A percentile compares a stretch with the other conserved stretches of the same genome.
Evolutionary conservation across 208 protist species (phyloP).

Genomic region (Porcisia hertigi): DNA sequence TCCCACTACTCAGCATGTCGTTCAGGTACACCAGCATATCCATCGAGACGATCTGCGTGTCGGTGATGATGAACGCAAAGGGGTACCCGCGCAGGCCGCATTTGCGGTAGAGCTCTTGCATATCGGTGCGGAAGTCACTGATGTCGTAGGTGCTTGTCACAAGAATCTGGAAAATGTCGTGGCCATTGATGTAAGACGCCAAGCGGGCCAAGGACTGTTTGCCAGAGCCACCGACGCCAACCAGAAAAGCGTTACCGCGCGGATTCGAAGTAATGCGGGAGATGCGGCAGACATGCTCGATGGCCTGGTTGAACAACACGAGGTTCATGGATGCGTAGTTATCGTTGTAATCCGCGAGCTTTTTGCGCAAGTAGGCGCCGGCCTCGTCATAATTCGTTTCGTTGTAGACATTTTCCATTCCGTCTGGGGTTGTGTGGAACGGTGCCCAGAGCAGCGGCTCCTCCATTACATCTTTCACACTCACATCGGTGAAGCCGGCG

Average conservation of each 20-base stretch:
- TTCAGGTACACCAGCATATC: slow-evolving; percentile 98
- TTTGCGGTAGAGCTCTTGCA: slow-evolving; percentile 96
- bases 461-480: slow-evolving; percentile 78
- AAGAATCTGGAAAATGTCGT: slow-evolving; percentile 98
- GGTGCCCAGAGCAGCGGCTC: slow-evolving; percentile 95
- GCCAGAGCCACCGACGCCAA: slow-evolving; percentile 94
- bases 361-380: slow-evolving; percentile 83
- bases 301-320: slow-evolving; percentile 97
- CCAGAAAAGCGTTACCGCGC: slow-evolving; percentile 95
- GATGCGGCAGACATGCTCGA: slow-evolving; percentile 97
- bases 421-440: slow-evolving; percentile 86
- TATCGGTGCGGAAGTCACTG: slow-evolving; percentile 95
- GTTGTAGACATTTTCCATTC: slow-evolving; percentile 92
- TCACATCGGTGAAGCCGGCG: slow-evolving; percentile 86
- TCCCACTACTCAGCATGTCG: slow-evolving; percentile 97
- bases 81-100: slow-evolving; percentile 94
- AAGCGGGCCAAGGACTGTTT: slow-evolving; percentile 95
- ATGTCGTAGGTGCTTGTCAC: slow-evolving; percentile 97
- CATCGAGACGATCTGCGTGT: slow-evolving; percentile 97
- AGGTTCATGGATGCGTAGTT: slow-evolving; percentile 96
- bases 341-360: slow-evolving; percentile 97
- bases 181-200: slow-evolving; percentile 96
- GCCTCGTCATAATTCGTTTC: slow-evolving; percentile 86
- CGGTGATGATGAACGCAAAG: slow-evolving; percentile 97
- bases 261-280: slow-evolving; percentile 95